These are phyloP conservation scores for Gnetum montanum DNA, from an alignment of 75 land plant genomes.

Conservation along the genomic window DNA sequence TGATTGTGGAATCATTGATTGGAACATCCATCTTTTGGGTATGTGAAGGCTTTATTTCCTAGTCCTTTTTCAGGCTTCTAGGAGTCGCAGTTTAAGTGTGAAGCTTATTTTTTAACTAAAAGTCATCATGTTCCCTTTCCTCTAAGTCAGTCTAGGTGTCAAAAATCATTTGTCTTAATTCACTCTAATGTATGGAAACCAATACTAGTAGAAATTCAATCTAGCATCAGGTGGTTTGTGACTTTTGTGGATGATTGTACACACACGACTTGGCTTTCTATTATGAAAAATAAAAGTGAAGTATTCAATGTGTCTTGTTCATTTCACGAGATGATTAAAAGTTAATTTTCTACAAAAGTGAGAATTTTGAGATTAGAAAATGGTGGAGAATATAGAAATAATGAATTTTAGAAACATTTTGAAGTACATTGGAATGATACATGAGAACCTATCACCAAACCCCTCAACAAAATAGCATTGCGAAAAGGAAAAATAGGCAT, in stretches of 20 bases:
- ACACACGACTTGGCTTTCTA: slow-evolving; percentile 16
- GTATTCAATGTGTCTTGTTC: slow-evolving; percentile 3
- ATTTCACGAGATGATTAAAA: slow-evolving; percentile 12
- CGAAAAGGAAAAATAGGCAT: slow-evolving; percentile 22
- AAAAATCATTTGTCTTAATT: slow-evolving; percentile 14
- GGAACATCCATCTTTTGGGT: slow-evolving; percentile 21
- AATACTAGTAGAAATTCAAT: slow-evolving; percentile 1
- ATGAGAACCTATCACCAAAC: slow-evolving; percentile 10
- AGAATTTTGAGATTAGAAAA: slow-evolving; percentile 12
- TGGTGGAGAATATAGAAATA: slow-evolving; percentile 17
- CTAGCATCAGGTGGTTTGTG: slow-evolving; percentile 12
- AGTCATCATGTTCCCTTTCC: slow-evolving; percentile 11
- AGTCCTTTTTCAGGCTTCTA: slow-evolving; percentile 1
- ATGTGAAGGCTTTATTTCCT: slow-evolving; percentile 10
- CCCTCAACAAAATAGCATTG: slow-evolving; percentile 28
- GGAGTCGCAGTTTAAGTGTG: slow-evolving; percentile 10
- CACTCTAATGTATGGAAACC: slow-evolving; percentile 26
- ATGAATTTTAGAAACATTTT: neutral
- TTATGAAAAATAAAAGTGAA: slow-evolving; percentile 15
- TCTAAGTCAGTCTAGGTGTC: slow-evolving; percentile 7
- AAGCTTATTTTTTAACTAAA: slow-evolving; percentile 15
- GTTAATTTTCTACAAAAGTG: slow-evolving; percentile 1
- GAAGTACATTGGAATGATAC: slow-evolving; percentile 6
- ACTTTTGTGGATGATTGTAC: slow-evolving; percentile 33
- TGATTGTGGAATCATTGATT: slow-evolving; percentile 14